phyloP scores from a whole-genome alignment of 2,329 filamentous ascomycete genomes.

The Anthostomella pinea region DNA sequence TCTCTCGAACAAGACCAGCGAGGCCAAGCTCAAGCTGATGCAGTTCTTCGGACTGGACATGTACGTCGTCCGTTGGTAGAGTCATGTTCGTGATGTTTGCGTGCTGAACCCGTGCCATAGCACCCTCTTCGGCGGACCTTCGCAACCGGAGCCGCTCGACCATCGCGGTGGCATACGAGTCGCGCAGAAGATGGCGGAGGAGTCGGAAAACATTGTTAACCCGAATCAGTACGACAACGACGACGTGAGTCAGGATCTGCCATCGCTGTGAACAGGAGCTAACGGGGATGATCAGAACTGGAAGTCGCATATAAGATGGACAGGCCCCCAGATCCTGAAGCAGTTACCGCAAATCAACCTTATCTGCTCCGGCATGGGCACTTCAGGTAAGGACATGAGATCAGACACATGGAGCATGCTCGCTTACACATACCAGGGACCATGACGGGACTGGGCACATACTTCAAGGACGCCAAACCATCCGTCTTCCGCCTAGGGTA shows the following conservation, averaged over 20 bases:
- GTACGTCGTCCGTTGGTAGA: no score
- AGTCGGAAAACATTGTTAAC: slow-evolving; percentile 45
- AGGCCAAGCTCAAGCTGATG: slow-evolving; percentile 52
- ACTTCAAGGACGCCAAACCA: slow-evolving; percentile 48
- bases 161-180: slow-evolving; percentile 51
- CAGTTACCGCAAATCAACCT: slow-evolving; percentile 33
- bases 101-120: no score
- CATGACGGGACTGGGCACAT: slow-evolving; percentile 49
- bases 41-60: slow-evolving; percentile 58
- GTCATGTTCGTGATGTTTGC: no score
- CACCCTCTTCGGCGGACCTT: slow-evolving; percentile 56
- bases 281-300: slow-evolving; percentile 40
- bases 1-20: slow-evolving; percentile 57
- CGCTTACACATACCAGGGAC: slow-evolving; percentile 27
- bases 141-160: slow-evolving; percentile 54
- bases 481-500: slow-evolving; percentile 39
- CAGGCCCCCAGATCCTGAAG: slow-evolving; percentile 54
- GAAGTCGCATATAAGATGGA: slow-evolving; percentile 56
- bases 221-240: slow-evolving; percentile 58
- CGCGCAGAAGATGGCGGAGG: slow-evolving; percentile 40
- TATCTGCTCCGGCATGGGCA: slow-evolving; percentile 47
- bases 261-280: no score
- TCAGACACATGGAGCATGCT: slow-evolving; percentile 22
- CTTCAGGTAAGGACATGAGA: slow-evolving; percentile 43
- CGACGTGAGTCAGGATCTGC: slow-evolving; percentile 16